Evolutionary conservation across 331 rosid genomes (phyloP).

Genomic region (Spiraea crenata): DNA sequence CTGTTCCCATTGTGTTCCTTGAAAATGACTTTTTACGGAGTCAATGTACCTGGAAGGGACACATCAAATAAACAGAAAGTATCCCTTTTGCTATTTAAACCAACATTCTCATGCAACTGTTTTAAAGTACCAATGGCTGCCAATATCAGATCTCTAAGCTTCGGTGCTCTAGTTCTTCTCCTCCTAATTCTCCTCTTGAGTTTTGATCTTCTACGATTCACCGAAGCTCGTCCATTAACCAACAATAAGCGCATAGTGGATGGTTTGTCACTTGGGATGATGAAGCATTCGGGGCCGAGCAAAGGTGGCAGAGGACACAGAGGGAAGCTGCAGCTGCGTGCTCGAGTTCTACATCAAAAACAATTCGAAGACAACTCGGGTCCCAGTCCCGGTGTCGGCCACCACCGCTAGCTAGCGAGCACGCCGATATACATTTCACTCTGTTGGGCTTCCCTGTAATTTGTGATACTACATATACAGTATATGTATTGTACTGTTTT

Average conservation of each 20-base stretch:
- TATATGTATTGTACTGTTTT: too few species aligned
- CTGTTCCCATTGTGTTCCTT: background rate
- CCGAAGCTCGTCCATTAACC: slow-evolving; percentile 26
- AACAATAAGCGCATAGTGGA: slow-evolving; percentile 1
- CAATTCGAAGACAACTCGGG: slow-evolving; percentile 24
- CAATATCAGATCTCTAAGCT: too few species aligned
- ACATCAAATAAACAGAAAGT: background rate
- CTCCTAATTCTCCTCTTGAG: slow-evolving; percentile 17
- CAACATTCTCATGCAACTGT: background rate
- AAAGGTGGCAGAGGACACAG: slow-evolving; percentile 44
- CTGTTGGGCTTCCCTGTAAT: too few species aligned
- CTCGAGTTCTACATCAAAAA: background rate
- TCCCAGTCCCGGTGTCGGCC: slow-evolving; percentile 41
- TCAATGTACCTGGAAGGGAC: background rate
- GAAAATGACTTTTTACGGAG: background rate
- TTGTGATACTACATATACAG: too few species aligned
- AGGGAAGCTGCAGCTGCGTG: background rate
- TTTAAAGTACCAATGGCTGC: background rate
- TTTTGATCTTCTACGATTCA: slow-evolving; percentile 15
- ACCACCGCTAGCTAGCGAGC: too few species aligned
- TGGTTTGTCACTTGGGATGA: slow-evolving; percentile 21
- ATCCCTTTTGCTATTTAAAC: background rate
- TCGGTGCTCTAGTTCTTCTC: too few species aligned
- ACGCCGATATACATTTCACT: too few species aligned
- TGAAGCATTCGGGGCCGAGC: slow-evolving; percentile 53